Evolutionary conservation across 805 yeast genomes (phyloP).

Genomic region (Wickerhamomyces silvicola): DNA sequence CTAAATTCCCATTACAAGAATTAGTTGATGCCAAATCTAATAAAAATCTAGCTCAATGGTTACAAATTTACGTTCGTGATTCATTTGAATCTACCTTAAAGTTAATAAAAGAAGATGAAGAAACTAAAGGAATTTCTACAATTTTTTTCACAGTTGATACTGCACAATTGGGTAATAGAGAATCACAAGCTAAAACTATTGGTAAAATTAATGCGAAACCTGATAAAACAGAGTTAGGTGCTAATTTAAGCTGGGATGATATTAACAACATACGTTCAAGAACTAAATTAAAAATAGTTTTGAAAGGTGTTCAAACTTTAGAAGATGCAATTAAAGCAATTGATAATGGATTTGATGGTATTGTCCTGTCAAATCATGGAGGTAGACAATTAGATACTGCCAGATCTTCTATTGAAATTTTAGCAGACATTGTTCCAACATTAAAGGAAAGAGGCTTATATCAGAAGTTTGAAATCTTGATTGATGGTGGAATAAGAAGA

Average conservation of each 20-base stretch:
- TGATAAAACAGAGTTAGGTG: conserved; percentile 1
- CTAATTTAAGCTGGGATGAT: conserved; percentile 26
- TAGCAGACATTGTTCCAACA: conserved; percentile 46
- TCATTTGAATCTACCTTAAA: conserved; percentile 21
- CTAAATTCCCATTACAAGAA: conserved; percentile 36
- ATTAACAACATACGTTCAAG: conserved; percentile 21
- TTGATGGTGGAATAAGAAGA: conserved; percentile 76
- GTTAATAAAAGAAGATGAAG: conserved; percentile 32
- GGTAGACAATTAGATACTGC: conserved; percentile 66
- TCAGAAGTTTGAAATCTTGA: conserved; percentile 51
- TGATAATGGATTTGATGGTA: conserved; percentile 53
- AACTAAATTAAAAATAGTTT: conserved; percentile 40
- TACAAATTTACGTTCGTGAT: conserved; percentile 42
- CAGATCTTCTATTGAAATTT: conserved; percentile 54
- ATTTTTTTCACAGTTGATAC: conserved; percentile 51
- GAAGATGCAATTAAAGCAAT: conserved; percentile 60
- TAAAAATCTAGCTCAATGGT: conserved; percentile 36
- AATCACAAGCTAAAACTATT: conserved; percentile 24
- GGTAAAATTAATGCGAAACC: not conserved
- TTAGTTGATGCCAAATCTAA: conserved; percentile 28
- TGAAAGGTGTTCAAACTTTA: conserved; percentile 61
- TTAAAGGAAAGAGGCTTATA: conserved; percentile 35
- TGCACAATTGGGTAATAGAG: conserved; percentile 48
- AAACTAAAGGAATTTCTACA: conserved; percentile 35
- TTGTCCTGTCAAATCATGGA: conserved; percentile 67